Base-by-base conservation (phyloP, 805 yeast species). In the Myxozyma neglecta region DNA sequence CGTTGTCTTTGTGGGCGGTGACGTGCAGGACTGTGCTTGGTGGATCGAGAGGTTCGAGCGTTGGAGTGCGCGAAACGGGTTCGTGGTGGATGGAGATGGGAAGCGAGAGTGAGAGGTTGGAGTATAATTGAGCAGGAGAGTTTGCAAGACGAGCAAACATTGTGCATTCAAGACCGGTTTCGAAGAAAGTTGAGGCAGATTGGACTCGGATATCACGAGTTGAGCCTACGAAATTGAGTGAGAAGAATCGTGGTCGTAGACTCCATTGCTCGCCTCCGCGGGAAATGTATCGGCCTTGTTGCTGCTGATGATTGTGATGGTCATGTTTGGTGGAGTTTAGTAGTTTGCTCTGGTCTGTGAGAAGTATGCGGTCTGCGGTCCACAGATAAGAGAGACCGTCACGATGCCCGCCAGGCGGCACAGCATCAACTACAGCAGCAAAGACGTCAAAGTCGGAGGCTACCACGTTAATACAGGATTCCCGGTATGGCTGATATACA, bases 1-100 rank as follows among this genome's bases (percentile, higher is more conserved):
- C 76, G 70, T 87, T 87, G 9, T 85, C 87, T 5, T 79, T 77
- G 59, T 77, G 77, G 2, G 76, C 71, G 0, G 89, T 83, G 56
- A 87, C 76, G 5, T 68, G 61, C 55, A 83, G 74, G 36, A 70
- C 71, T 10, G 66, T 50, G 34, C 49, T 39, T 24, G 24, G 14
- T 46, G 53, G 56, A 10, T 20, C 53, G 5, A 63, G 57, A 9
- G 46, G n/a, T 43, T 63, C 65, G 24, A 63, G 60, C 5, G 49
- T n/a, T n/a, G 16, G 24, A 16, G 16, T n/a, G 20, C 46, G 46
- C 4, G n/a, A 5, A 8, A 16, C 18, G 18, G 35, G 39, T 37
- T 55, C 60, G 32, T 62, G 42, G 37, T 56, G 13, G 20, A 64
- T 35, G 36, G 40, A 43, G 10, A 62, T 49, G 42, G 67, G 67